phyloP scores from a whole-genome alignment of 2,329 filamentous ascomycete genomes.

The Westerdykella aurantiaca region DNA sequence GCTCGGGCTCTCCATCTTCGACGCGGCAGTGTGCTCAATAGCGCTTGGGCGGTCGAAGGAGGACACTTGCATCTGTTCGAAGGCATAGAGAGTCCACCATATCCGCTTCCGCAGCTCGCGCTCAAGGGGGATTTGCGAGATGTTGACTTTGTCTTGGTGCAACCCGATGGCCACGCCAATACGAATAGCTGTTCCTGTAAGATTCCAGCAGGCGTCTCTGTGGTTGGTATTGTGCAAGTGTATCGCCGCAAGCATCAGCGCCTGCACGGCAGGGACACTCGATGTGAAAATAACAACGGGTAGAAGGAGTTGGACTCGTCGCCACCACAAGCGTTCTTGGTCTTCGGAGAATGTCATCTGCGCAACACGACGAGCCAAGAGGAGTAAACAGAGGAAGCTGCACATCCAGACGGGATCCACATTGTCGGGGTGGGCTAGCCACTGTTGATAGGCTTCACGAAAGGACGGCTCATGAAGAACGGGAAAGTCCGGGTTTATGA shows the following conservation, averaged over 20 bases:
- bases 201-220: constrained; percentile 42
- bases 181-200: constrained; percentile 41
- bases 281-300: constrained; percentile 42
- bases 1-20: constrained; percentile 31
- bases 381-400: constrained; percentile 39
- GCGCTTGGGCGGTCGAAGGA: constrained; percentile 43
- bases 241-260: constrained; percentile 39
- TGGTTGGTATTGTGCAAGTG: constrained; percentile 45
- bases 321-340: constrained; percentile 41
- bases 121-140: constrained; percentile 30
- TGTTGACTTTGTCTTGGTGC: constrained; percentile 39
- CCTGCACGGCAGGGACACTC: constrained; percentile 39
- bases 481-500: constrained; percentile 40
- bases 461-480: constrained; percentile 42
- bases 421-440: constrained; percentile 22
- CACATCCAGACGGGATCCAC: constrained; percentile 41
- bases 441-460: constrained; percentile 38
- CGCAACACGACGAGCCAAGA: constrained; percentile 36
- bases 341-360: constrained; percentile 31
- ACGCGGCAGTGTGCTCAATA: constrained; percentile 33
- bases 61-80: constrained; percentile 45
- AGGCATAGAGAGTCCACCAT: constrained; percentile 49
- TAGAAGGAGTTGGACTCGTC: constrained; percentile 36
- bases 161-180: constrained; percentile 44
- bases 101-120: constrained; percentile 46